A percentile compares a stretch with the other conserved stretches of the same genome.
phyloP scores from a whole-genome alignment of 495 filamentous ascomycete species.

The Astrothelium subdiscretum region DNA sequence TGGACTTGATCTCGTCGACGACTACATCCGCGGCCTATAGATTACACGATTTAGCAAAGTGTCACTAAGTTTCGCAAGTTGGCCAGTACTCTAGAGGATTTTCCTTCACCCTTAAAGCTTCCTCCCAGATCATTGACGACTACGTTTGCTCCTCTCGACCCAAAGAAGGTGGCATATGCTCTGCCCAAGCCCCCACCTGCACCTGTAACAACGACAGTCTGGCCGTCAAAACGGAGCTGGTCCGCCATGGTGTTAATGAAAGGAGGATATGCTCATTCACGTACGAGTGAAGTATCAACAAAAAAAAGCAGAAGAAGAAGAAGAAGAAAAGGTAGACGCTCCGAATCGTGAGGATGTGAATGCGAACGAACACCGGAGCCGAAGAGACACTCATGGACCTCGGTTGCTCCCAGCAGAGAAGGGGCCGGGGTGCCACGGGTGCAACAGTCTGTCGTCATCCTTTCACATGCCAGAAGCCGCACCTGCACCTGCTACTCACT shows the following conservation, averaged over 20 bases:
- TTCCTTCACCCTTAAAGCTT: constrained; percentile 89
- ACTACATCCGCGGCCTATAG: constrained; percentile 83
- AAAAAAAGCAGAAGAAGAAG: constrained; percentile 9
- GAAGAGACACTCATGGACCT: constrained; percentile 3
- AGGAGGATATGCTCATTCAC: background rate
- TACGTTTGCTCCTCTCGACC: constrained; percentile 81
- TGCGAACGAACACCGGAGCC: constrained; percentile 14
- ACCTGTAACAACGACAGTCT: constrained; percentile 93
- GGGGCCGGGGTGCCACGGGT: background rate
- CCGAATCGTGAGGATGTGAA: constrained; percentile 9
- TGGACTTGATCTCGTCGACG: constrained; percentile 83
- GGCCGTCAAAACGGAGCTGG: constrained; percentile 84
- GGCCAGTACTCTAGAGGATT: constrained; percentile 60
- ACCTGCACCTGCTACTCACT: background rate
- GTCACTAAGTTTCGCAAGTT: background rate
- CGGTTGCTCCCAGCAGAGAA: constrained; percentile 16
- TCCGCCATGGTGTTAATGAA: constrained; percentile 8
- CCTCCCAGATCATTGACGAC: constrained; percentile 96
- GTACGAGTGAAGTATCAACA: background rate
- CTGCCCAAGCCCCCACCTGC: constrained; percentile 92
- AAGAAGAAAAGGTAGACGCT: constrained; percentile 13
- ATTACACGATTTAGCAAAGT: constrained; percentile 15
- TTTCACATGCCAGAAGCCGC: background rate
- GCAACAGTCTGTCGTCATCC: background rate
- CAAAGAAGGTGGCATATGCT: constrained; percentile 88